Evolutionary conservation across 1,139 yeast species (phyloP).

Genomic region (Diutina mesorugosa): DNA sequence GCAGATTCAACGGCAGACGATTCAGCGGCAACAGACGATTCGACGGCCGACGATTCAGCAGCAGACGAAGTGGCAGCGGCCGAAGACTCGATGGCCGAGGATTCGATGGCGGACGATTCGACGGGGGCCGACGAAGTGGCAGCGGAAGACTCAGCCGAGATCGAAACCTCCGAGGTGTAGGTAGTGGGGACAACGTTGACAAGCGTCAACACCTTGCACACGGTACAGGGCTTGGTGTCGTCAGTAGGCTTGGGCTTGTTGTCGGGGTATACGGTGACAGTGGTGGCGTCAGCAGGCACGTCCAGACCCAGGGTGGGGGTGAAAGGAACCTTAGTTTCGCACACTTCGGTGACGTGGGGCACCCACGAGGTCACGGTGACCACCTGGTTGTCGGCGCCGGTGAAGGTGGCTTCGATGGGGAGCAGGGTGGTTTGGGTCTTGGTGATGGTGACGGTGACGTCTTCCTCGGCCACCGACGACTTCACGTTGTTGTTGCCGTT

Average conservation of each 20-base stretch:
- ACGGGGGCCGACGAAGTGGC: not conserved
- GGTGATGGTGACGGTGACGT: constrained; percentile 1
- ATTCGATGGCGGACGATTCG: not conserved
- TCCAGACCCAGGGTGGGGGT: not conserved
- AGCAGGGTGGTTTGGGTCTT: not conserved
- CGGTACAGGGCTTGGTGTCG: not conserved
- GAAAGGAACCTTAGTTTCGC: not conserved
- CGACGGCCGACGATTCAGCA: not conserved
- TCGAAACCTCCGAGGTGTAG: not conserved
- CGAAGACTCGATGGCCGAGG: not conserved
- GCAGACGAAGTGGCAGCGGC: not conserved
- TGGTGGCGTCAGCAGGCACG: not conserved
- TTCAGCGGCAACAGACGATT: not conserved
- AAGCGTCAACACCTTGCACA: constrained; percentile 1
- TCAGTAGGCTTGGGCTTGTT: not conserved
- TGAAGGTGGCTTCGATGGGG: constrained; percentile 2
- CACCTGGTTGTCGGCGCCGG: not conserved
- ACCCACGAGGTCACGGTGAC: constrained; percentile 2
- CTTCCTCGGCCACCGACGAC: not conserved
- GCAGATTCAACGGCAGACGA: not conserved
- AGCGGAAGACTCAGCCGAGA: not conserved
- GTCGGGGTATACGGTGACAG: constrained; percentile 1
- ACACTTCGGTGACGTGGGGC: constrained; percentile 1
- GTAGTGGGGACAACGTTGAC: not conserved
- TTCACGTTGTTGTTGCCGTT: not conserved